phyloP scores from a whole-genome alignment of 179 eudicot genomes.

The Spergularia azorica region DNA sequence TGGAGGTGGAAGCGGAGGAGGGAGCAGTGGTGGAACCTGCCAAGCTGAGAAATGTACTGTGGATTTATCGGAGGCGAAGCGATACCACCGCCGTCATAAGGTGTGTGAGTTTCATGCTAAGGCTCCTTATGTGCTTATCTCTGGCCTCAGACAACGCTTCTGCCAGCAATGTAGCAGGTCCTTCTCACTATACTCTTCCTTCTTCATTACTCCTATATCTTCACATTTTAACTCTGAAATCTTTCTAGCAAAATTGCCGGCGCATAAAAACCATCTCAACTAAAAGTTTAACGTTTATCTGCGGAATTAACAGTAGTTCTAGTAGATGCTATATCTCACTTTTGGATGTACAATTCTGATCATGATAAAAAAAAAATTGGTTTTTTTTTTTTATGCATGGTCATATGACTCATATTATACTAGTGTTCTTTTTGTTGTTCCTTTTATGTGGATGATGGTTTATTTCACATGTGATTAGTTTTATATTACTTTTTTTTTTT shows the following conservation, averaged over 20 bases:
- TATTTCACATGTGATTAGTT: slow-evolving; percentile 15
- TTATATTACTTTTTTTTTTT: slow-evolving; percentile 6
- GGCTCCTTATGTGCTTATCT: slow-evolving; percentile 36
- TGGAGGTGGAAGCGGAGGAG: not conserved
- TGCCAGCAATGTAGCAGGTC: slow-evolving; percentile 52
- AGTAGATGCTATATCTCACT: too few species aligned
- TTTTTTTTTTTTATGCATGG: too few species aligned
- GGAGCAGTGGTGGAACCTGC: slow-evolving; percentile 11
- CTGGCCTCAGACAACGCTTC: slow-evolving; percentile 38
- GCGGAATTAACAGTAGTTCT: too few species aligned
- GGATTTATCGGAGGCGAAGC: slow-evolving; percentile 34
- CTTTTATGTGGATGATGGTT: slow-evolving; percentile 11
- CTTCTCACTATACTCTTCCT: not conserved
- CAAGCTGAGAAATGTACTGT: slow-evolving; percentile 41
- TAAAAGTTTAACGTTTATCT: not conserved
- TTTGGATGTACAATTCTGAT: too few species aligned
- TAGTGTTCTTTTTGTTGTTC: not conserved
- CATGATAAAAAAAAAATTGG: not conserved
- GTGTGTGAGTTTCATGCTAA: slow-evolving; percentile 46
- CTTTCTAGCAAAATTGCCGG: too few species aligned
- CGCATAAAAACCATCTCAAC: not conserved
- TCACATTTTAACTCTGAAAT: not conserved
- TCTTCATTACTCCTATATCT: too few species aligned
- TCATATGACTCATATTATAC: not conserved
- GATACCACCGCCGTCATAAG: slow-evolving; percentile 48